Evolutionary conservation across 177 flowering plant genomes (phyloP).

Genomic region (Vitis hybrid): DNA sequence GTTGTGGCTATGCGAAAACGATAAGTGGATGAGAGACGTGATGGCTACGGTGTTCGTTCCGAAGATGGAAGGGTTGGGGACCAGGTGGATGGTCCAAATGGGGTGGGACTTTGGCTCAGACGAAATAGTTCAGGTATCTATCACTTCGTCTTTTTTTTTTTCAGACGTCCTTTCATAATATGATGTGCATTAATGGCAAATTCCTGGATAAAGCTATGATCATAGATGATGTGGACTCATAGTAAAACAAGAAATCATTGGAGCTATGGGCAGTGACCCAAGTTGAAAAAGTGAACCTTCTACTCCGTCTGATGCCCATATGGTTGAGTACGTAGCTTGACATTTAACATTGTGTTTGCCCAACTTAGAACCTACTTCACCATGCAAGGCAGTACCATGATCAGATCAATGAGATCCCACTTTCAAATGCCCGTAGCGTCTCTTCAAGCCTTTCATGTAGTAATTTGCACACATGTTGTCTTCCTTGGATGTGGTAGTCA

Average conservation of each 20-base stretch:
- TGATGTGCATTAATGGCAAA: conserved; percentile 15
- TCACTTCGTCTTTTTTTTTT: not conserved
- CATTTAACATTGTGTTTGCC: conserved; percentile 25
- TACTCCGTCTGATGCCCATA: conserved; percentile 45
- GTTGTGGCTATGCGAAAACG: conserved; percentile 50
- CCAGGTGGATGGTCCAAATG: not conserved
- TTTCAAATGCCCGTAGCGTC: conserved; percentile 49
- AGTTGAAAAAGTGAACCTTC: conserved; percentile 55
- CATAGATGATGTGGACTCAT: conserved; percentile 23
- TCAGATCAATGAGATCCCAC: conserved; percentile 24
- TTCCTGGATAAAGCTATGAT: conserved; percentile 45
- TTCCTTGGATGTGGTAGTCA: no score
- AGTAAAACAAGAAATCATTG: conserved; percentile 27
- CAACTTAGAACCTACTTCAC: conserved; percentile 52
- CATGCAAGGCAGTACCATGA: conserved; percentile 59
- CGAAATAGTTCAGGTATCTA: conserved; percentile 42
- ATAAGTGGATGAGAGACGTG: conserved; percentile 22
- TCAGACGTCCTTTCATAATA: not conserved
- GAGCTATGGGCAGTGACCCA: conserved; percentile 42
- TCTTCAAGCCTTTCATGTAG: conserved; percentile 32
- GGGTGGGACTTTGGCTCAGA: conserved; percentile 23
- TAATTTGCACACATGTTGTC: no score
- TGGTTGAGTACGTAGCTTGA: conserved; percentile 39
- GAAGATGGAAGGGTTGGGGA: conserved; percentile 7
- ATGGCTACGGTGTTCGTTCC: not conserved